Conservation (phyloP, 805 yeast species). For the Suhomyces sp. region DNA sequence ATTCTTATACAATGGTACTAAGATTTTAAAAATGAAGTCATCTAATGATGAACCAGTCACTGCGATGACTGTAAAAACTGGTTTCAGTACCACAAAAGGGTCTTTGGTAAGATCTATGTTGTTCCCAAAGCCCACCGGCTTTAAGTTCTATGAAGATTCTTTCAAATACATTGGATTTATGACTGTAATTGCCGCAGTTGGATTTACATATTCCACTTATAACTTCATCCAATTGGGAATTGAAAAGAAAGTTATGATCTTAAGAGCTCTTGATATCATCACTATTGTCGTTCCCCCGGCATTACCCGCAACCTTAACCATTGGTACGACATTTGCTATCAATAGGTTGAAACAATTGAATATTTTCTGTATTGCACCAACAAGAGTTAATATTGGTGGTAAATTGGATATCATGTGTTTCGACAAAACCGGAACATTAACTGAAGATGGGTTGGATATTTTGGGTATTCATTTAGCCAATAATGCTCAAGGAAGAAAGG, state of each 20-base stretch:
- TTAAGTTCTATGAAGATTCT: conserved; percentile 91
- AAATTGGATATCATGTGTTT: conserved; percentile 87
- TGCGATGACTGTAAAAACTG: conserved; percentile 86
- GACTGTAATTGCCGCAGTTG: conserved; percentile 80
- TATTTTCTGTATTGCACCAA: conserved; percentile 91
- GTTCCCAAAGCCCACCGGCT: conserved; percentile 92
- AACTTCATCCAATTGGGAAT: conserved; percentile 79
- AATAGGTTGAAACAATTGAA: conserved; percentile 60
- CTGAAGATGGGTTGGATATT: conserved; percentile 95
- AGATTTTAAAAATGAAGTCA: conserved; percentile 76
- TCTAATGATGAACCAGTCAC: conserved; percentile 74
- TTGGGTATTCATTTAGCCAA: conserved; percentile 52
- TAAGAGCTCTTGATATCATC: conserved; percentile 89
- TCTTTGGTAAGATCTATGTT: conserved; percentile 91
- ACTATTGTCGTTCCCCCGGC: conserved; percentile 99
- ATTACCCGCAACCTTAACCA: conserved; percentile 93
- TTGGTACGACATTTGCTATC: conserved; percentile 93
- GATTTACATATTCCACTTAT: conserved; percentile 79
- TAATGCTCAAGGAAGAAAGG: conserved; percentile 42
- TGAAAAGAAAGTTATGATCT: conserved; percentile 63
- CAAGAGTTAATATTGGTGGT: conserved; percentile 94
- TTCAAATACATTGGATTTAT: conserved; percentile 95
- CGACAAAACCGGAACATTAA: conserved; percentile 96
- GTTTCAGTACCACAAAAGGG: conserved; percentile 95
- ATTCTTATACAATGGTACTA: conserved; percentile 85